These are phyloP conservation scores for Dryas octopetala DNA, from an alignment of 306 rosid species.

Conservation along the genomic window DNA sequence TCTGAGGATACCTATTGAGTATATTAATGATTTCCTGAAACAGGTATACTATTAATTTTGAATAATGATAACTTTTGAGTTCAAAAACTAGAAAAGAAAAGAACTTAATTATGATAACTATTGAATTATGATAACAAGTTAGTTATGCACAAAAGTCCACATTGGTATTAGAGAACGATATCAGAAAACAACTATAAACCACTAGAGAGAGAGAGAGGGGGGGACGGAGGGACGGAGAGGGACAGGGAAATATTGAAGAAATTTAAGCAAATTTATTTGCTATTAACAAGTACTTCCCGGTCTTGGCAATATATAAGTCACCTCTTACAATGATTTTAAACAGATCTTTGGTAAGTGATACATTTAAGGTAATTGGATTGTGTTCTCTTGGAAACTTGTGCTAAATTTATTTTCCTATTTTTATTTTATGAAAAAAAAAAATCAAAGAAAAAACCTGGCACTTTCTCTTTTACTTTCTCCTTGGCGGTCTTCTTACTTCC, in stretches of 20 bases:
- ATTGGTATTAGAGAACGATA: background rate
- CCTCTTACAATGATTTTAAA: background rate
- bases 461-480: constrained; percentile 33
- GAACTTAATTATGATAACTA: too few relatives aligned
- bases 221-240: background rate
- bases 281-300: background rate
- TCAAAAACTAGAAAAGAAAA: background rate
- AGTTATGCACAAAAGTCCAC: background rate
- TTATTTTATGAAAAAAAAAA: background rate
- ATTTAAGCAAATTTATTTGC: background rate
- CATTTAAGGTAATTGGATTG: background rate
- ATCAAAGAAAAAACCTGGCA: constrained; percentile 41
- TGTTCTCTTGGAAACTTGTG: background rate
- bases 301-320: background rate
- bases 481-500: constrained; percentile 28
- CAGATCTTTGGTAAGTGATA: background rate
- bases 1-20: too few relatives aligned
- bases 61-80: background rate
- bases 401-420: background rate
- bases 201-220: background rate
- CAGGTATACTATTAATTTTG: background rate
- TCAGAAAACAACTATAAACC: background rate
- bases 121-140: background rate
- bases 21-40: background rate
- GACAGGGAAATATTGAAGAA: background rate